Conservation (phyloP, 1,284 basidiomycete genomes). For the Puccinia hordei region DNA sequence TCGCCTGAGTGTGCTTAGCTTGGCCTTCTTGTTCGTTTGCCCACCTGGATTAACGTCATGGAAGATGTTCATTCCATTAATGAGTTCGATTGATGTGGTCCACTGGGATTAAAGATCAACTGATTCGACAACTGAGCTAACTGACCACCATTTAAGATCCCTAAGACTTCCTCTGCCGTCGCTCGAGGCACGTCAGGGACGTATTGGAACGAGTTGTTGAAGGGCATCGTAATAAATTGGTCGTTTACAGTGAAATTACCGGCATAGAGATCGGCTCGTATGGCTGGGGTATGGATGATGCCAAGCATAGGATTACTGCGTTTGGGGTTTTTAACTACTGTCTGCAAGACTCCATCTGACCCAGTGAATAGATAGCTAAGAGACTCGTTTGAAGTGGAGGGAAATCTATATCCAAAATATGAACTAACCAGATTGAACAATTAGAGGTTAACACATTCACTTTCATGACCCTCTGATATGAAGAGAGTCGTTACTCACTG, state of each 20-base stretch:
- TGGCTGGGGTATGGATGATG: conserved; percentile 56
- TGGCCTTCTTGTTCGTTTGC: neutral
- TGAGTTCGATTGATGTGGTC: neutral
- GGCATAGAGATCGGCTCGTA: conserved; percentile 57
- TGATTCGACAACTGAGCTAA: neutral
- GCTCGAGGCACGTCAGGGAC: conserved; percentile 51
- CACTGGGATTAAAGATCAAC: neutral
- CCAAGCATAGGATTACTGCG: conserved; percentile 50
- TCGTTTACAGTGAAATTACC: conserved; percentile 57
- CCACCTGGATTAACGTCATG: conserved; percentile 15
- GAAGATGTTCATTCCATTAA: neutral
- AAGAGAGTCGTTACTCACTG: conserved; percentile 48
- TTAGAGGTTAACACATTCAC: conserved; percentile 26
- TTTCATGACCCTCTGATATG: neutral
- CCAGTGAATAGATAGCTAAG: conserved; percentile 54
- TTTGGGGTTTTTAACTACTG: conserved; percentile 50
- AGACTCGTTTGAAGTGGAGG: conserved; percentile 50
- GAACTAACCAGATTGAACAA: conserved; percentile 12
- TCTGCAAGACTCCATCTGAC: conserved; percentile 52
- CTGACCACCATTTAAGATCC: conserved; percentile 54
- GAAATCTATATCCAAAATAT: conserved; percentile 40
- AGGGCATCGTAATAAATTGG: conserved; percentile 65
- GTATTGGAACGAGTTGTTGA: conserved; percentile 66
- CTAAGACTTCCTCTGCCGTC: conserved; percentile 52
- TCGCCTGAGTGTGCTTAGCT: neutral